phyloP scores from a whole-genome alignment of 495 filamentous ascomycete genomes.

The Chaetomium fimeti region DNA sequence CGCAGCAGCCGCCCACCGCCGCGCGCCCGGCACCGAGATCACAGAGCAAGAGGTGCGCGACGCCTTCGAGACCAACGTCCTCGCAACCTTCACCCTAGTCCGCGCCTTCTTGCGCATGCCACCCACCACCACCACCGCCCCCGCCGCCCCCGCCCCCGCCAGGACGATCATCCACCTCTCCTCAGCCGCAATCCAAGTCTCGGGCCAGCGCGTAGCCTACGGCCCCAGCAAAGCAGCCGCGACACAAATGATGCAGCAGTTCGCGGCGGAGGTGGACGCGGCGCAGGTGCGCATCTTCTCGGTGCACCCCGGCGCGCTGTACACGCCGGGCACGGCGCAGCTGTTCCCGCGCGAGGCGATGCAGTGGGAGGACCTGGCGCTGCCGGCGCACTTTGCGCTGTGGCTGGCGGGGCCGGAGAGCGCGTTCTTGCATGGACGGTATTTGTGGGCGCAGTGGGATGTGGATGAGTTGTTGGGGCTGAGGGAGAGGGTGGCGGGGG shows the following conservation, averaged over 20 bases:
- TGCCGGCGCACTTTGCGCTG: background rate
- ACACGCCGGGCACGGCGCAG: background rate
- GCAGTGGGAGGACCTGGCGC: background rate
- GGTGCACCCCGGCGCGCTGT: background rate
- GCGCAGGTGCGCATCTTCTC: background rate
- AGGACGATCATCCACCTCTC: background rate
- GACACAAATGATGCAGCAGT: background rate
- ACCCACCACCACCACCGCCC: background rate
- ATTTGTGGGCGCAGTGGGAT: background rate
- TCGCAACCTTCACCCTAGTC: background rate
- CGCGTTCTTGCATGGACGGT: background rate
- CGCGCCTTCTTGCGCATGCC: background rate
- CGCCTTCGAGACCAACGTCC: background rate
- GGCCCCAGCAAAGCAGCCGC: background rate
- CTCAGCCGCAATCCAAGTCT: background rate
- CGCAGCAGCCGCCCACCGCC: background rate
- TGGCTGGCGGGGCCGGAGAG: background rate
- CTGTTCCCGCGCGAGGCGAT: background rate
- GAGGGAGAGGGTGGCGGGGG: background rate
- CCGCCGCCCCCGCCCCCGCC: background rate
- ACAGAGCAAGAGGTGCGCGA: background rate
- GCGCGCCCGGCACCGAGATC: background rate
- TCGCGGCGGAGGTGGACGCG: background rate
- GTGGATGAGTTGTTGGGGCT: background rate
- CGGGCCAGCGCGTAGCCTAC: background rate